These are phyloP conservation scores for Potentilla sterilis DNA, from an alignment of 306 rosid species.

Conservation along the genomic window DNA sequence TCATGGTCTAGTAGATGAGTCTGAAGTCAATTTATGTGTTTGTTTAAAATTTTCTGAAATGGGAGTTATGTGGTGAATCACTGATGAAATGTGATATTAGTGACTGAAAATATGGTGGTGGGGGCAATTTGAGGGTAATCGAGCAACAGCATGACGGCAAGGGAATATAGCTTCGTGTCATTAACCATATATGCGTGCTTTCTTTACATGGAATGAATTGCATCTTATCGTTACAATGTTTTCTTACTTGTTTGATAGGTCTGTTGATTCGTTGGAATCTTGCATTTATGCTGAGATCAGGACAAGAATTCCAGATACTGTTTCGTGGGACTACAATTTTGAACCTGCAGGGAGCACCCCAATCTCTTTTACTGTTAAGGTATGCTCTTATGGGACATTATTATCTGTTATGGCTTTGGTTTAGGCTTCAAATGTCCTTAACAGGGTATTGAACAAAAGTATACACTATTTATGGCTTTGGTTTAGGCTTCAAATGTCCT, in stretches of 20 bases:
- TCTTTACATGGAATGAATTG: background rate
- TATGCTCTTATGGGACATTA: conserved; percentile 12
- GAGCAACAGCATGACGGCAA: background rate
- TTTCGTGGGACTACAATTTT: conserved; percentile 89
- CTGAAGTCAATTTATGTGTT: background rate
- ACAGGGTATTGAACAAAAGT: too few species aligned
- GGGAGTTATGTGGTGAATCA: background rate
- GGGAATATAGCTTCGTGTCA: background rate
- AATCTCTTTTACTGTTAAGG: conserved; percentile 84
- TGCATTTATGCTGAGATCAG: conserved; percentile 93
- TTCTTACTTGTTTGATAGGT: conserved; percentile 38
- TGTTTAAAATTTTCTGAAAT: background rate
- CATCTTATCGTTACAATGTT: background rate
- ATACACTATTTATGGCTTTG: background rate
- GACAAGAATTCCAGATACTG: conserved; percentile 88
- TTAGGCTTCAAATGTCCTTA: conserved; percentile 1
- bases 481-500: conserved; percentile 2
- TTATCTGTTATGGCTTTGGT: background rate
- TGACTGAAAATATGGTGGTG: too few species aligned
- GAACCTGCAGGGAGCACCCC: conserved; percentile 88
- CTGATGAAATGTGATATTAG: background rate
- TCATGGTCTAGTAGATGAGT: background rate
- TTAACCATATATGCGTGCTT: background rate
- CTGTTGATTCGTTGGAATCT: conserved; percentile 69
- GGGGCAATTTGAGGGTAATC: too few species aligned